phyloP scores from a whole-genome alignment of 176 grass and related monocot species.

The Phoenix dactylifera region DNA sequence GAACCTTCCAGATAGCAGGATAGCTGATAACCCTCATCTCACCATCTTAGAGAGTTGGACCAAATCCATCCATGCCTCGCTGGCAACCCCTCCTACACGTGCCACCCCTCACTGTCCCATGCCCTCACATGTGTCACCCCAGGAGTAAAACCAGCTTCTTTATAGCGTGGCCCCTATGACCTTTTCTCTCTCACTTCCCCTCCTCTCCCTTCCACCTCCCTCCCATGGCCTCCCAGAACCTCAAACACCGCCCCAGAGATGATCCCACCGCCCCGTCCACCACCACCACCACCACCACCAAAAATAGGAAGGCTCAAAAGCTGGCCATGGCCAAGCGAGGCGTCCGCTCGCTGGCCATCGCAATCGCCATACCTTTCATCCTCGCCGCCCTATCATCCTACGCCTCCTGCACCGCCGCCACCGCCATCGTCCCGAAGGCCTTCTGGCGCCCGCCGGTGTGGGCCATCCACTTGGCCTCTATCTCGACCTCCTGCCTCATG shows the following conservation, averaged over 20 bases:
- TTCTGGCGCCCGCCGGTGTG: background rate
- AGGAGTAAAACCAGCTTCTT: slow-evolving; percentile 11
- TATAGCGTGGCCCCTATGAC: slow-evolving; percentile 12
- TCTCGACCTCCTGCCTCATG: slow-evolving; percentile 39
- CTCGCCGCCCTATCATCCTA: too few relatives aligned
- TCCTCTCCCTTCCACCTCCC: background rate
- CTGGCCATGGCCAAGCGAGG: slow-evolving; percentile 26
- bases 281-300: background rate
- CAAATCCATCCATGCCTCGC: slow-evolving; percentile 10
- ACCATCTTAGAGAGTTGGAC: too few relatives aligned
- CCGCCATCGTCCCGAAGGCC: slow-evolving; percentile 10
- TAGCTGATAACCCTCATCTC: too few relatives aligned
- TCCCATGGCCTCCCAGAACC: slow-evolving; percentile 31
- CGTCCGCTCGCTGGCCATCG: slow-evolving; percentile 37
- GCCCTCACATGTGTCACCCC: slow-evolving; percentile 34
- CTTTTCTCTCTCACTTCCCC: background rate
- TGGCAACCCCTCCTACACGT: slow-evolving; percentile 27
- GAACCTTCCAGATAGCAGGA: too few relatives aligned
- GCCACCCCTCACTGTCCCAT: slow-evolving; percentile 2
- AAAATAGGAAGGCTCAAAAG: slow-evolving; percentile 11
- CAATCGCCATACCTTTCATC: slow-evolving; percentile 14
- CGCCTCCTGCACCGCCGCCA: slow-evolving; percentile 20
- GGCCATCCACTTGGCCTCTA: slow-evolving; percentile 40
- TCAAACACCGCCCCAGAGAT: slow-evolving; percentile 31
- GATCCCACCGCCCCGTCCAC: background rate